phyloP scores from a whole-genome alignment of 306 rosid species.

The Cyamopsis tetragonoloba region DNA sequence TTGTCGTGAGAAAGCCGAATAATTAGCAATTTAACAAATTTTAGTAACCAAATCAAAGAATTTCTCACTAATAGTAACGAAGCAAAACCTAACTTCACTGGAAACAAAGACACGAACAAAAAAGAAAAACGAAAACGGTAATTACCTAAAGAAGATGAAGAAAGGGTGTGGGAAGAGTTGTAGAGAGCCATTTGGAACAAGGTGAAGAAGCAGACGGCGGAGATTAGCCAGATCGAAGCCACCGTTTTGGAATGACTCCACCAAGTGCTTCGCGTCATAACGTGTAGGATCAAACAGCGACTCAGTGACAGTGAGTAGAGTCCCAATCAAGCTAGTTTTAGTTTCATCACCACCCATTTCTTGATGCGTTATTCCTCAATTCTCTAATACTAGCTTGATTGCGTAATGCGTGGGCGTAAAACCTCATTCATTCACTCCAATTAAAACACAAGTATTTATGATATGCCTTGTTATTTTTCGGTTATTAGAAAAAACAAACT shows the following conservation, averaged over 20 bases:
- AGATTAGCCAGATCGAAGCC: constrained; percentile 59
- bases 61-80: neutral
- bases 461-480: no score
- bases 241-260: constrained; percentile 46
- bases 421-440: no score
- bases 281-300: neutral
- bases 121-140: neutral
- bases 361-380: neutral
- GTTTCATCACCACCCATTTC: neutral
- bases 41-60: neutral
- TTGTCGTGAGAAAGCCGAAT: neutral
- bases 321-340: neutral
- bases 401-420: neutral
- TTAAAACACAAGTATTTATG: no score
- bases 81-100: neutral
- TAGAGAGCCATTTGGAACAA: constrained; percentile 60
- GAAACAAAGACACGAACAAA: neutral
- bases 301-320: neutral
- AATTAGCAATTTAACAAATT: neutral
- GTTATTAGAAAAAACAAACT: no score
- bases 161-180: constrained; percentile 30
- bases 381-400: neutral
- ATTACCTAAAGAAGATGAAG: constrained; percentile 36
- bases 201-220: constrained; percentile 51
- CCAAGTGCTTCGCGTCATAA: constrained; percentile 27